Base-by-base conservation (phyloP, 768 basidiomycete species). In the Termitomyces sp. region DNA sequence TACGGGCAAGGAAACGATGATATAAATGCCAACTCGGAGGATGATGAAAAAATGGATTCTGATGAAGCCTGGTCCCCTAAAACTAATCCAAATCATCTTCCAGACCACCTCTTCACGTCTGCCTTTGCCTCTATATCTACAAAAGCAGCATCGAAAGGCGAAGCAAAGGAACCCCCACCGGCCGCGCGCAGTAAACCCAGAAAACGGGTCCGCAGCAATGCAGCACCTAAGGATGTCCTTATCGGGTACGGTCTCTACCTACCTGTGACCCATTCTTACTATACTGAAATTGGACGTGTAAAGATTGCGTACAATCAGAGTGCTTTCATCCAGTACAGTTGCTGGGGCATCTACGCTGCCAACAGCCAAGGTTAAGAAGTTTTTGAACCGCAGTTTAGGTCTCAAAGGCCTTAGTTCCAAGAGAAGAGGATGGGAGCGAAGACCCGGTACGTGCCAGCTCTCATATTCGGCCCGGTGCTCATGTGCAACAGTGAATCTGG, bases 91-190 rank as follows among this genome's bases (percentile, higher is more conserved):
- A 71, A 80, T 47, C 81, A 86, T 67, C 82, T 88, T 30, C 83
- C 85, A 1, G 86, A 87, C 62, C 80, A 85, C 59, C 71, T 87
- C 19, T 89, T 88, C 66, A 62, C 71, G 0, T 73, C 82, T 57
- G 85, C 84, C 0, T 82, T 85, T 60, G 64, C 74, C 4, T 71
- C 78, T 41, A 48, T 58, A 5, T 53, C 56, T 2, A 58, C 60
- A 54, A 62, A 61, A 63, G 63, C 60, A 19, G 58, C 53, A 55
- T 35, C 63, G 31, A 59, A 71, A 58, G 62, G 55, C 60, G 61
- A 65, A 56, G 54, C 64, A 52, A 60, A 58, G 50, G 53, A 58
- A 38, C 64, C 66, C 64, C 57, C 23, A 23, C 23, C 58, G 50
- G 51, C 28, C 48, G 50, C 62, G 60, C 65, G 63, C 4, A 40